Evolutionary conservation across 805 yeast species (phyloP), one percentile per base, ranked within the genome.

Genomic region (Hanseniaspora meyeri): DNA sequence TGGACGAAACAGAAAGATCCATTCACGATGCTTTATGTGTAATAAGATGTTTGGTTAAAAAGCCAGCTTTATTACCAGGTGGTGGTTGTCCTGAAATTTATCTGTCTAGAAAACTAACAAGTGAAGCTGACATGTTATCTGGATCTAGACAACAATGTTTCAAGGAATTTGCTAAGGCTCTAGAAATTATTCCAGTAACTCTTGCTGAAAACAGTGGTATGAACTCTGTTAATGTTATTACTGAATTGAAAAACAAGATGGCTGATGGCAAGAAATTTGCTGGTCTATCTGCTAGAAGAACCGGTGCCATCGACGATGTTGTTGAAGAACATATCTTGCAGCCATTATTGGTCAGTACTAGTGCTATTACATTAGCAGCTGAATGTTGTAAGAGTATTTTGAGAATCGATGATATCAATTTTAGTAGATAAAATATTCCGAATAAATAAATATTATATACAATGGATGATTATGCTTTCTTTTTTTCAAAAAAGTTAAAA

Each of bases 11-110:
- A 40, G 99, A 93, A 69, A 83, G 99, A 72, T 90, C 97, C 3
- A 74, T 93, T 61, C 99, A 93, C 66, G 99, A 93, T 71, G 97
- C 98, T 0, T 77, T 93, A 58, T 93, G 99, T 77, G 98, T 91
- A 29, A 77, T 89, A 57, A 80, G 95, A 66, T 88, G 96, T 72
- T 75, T 88, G 57, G 95, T 89, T 31, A 87, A 88, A 67, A 88
- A 87, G 68, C 84, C 79, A 66, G 95, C 95, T 36, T 68, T 85
- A 66, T 89, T 93, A 72, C 96, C 97, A 14, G 99, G 99, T 64
- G 99, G 98, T 61, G 98, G 97, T 64, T 97, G 98, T 6, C 95
- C 97, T 48, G 97, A 89, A 72, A 81, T 89, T 61, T 96, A 90
- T 74, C 83, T 87, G 8, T 81, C 96, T 11, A 80, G 91, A 60